phyloP scores from a whole-genome alignment of 2,329 filamentous ascomycete genomes.

The Penicillium freii region DNA sequence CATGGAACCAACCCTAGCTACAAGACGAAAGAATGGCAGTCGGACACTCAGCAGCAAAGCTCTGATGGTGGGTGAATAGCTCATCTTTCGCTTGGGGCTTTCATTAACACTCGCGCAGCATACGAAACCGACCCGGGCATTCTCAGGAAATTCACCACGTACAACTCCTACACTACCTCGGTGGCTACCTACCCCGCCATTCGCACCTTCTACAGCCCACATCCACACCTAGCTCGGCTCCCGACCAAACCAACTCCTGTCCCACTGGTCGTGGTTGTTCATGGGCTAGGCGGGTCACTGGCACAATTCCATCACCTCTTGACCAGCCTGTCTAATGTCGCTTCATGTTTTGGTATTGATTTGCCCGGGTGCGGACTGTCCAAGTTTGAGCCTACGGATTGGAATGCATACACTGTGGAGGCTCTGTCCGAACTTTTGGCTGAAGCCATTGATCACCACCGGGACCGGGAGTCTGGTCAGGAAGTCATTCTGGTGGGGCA shows the following conservation, averaged over 20 bases:
- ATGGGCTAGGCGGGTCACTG: slow-evolving; percentile 88
- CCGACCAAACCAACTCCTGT: slow-evolving; percentile 69
- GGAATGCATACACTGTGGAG: slow-evolving; percentile 76
- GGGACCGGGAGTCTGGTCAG: slow-evolving; percentile 64
- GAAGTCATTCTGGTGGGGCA: slow-evolving; percentile 80
- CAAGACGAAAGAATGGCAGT: slow-evolving; percentile 20
- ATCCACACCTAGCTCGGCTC: slow-evolving; percentile 78
- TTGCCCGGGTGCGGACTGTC: slow-evolving; percentile 87
- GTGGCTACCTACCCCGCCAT: slow-evolving; percentile 69
- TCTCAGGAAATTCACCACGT: slow-evolving; percentile 70
- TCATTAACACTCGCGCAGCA: slow-evolving; percentile 26
- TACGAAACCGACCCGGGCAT: slow-evolving; percentile 69
- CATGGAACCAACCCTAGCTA: slow-evolving; percentile 25
- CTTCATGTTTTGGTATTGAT: slow-evolving; percentile 83
- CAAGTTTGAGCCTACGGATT: slow-evolving; percentile 65
- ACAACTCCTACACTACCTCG: slow-evolving; percentile 70
- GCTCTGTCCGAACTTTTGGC: slow-evolving; percentile 73
- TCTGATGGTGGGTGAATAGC: slow-evolving; percentile 30
- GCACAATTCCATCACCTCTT: slow-evolving; percentile 83
- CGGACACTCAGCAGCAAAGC: slow-evolving; percentile 29
- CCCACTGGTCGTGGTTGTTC: slow-evolving; percentile 85
- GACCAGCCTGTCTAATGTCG: slow-evolving; percentile 75
- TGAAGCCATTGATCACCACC: slow-evolving; percentile 69
- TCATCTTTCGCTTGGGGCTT: background rate
- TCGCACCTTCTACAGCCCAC: slow-evolving; percentile 78